Evolutionary conservation across 805 yeast genomes (phyloP).

Genomic region (Groenewaldozyma salmanticensis): DNA sequence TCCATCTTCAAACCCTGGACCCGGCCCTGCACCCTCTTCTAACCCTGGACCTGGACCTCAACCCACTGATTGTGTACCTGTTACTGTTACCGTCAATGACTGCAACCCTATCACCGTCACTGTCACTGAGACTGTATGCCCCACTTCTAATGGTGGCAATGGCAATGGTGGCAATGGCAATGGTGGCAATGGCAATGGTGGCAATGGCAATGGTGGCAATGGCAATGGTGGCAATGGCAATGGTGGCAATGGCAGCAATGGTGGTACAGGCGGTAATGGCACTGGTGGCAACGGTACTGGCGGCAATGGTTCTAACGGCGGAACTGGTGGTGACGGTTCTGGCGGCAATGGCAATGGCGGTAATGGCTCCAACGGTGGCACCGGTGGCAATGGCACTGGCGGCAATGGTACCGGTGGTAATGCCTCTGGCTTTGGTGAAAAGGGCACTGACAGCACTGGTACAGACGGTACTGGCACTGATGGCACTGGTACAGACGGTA

Average conservation of each 20-base stretch:
- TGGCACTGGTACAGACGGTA: neutral
- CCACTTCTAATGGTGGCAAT: conserved; percentile 10
- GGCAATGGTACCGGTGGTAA: neutral
- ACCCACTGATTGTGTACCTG: conserved; percentile 5
- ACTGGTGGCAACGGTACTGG: neutral
- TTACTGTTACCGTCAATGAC: conserved; percentile 11
- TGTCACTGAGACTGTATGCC: conserved; percentile 10
- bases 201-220: neutral
- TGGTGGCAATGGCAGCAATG: neutral
- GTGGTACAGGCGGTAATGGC: neutral
- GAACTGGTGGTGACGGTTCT: too few relatives aligned
- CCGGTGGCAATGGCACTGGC: neutral
- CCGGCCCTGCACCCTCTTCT: neutral
- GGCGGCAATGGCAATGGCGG: neutral
- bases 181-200: neutral
- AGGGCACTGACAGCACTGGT: neutral
- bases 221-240: neutral
- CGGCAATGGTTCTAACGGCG: neutral
- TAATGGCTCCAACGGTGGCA: neutral
- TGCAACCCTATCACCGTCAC: conserved; percentile 9
- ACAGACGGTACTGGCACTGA: neutral
- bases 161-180: conserved; percentile 4
- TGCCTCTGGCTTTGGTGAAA: neutral
- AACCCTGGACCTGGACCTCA: conserved; percentile 7
- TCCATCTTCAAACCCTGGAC: neutral